Evolutionary conservation across 768 basidiomycete genomes (phyloP).

Genomic region (Agrocybe pediades): DNA sequence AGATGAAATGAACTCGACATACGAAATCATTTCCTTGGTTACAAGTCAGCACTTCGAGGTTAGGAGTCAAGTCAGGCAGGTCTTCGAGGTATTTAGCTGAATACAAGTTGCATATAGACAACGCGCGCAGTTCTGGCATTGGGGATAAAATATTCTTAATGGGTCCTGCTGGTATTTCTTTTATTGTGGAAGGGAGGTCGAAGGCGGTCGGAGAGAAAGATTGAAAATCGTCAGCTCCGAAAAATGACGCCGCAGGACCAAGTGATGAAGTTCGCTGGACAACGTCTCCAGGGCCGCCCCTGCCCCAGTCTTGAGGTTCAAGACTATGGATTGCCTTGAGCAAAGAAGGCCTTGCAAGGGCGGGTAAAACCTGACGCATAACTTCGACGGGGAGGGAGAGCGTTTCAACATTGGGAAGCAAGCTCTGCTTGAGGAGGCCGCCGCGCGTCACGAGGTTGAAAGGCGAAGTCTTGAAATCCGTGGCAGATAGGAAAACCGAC

Average conservation of each 20-base stretch:
- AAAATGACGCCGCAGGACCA: too few species aligned
- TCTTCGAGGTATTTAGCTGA: conserved; percentile 7
- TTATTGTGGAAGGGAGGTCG: too few species aligned
- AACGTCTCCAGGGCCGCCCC: too few species aligned
- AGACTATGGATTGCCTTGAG: conserved; percentile 5
- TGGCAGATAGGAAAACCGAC: conserved; percentile 8
- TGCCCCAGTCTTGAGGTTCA: conserved; percentile 15
- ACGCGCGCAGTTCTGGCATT: conserved; percentile 5
- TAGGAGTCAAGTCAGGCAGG: conserved; percentile 7
- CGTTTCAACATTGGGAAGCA: conserved; percentile 8
- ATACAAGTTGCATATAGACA: conserved; percentile 7
- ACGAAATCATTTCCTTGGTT: not conserved
- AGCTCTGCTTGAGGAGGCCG: not conserved
- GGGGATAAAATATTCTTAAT: conserved; percentile 7
- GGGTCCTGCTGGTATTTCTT: too few species aligned
- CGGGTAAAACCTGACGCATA: conserved; percentile 8
- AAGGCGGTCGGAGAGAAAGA: too few species aligned
- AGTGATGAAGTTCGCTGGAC: too few species aligned
- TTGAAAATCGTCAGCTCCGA: too few species aligned
- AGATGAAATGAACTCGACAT: not conserved
- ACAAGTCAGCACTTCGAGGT: conserved; percentile 7
- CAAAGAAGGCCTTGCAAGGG: conserved; percentile 5
- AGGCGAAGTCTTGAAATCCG: conserved; percentile 6
- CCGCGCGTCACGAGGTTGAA: conserved; percentile 7
- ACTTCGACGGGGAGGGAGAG: not conserved